Evolutionary conservation across 2,329 filamentous ascomycete genomes (phyloP), one percentile per base, ranked within the genome.

Genomic region (Scopulariopsis brevicaulis): DNA sequence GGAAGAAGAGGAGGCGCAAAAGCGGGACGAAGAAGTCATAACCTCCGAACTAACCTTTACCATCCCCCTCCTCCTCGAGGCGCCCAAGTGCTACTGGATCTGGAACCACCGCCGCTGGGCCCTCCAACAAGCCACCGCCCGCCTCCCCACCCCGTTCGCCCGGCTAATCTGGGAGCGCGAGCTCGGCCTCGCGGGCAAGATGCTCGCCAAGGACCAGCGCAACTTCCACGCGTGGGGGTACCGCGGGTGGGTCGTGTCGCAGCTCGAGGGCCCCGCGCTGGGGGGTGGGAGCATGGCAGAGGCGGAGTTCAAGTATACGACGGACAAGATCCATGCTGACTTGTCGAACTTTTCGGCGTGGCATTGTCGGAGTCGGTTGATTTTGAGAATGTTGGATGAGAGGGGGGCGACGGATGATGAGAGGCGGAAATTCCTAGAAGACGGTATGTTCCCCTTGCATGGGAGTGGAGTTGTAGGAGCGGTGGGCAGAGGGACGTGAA

Each of bases 191-290:
- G 89, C 90, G 22, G 81, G 84, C 60, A 96, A 95, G 73, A 96
- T 99, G 92, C 78, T 99, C 53, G 81, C 77, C 59, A 83, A 86
- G 56, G 94, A 99, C 71, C 86, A 81, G 62, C 84, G 94, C 55
- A 99, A 99, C 68, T 99, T 96, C 68, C 94, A 97, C 68, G 94
- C 93, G 35, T 99, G 94, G 94, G 86, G 87, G 51, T 99, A 99
- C 70, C 80, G 94, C 56, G 84, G 91, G 53, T 81, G 84, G 57
- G 85, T 96, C 5, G 85, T 96, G 2, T 74, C 78, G n/a, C 81
- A 84, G 59, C 77, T 97, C 1, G 90, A 96, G 70, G 82, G 80
- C 58, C 51, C 71, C 1, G 69, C 65, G 15, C 69, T 85, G 6
- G 67, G 72, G 6, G 81, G 79, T 1, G 69, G 71, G 55, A 89